Evolutionary conservation across 2,329 filamentous ascomycete genomes (phyloP), one percentile per base, ranked within the genome.

Genomic region (Penicillium sp.): DNA sequence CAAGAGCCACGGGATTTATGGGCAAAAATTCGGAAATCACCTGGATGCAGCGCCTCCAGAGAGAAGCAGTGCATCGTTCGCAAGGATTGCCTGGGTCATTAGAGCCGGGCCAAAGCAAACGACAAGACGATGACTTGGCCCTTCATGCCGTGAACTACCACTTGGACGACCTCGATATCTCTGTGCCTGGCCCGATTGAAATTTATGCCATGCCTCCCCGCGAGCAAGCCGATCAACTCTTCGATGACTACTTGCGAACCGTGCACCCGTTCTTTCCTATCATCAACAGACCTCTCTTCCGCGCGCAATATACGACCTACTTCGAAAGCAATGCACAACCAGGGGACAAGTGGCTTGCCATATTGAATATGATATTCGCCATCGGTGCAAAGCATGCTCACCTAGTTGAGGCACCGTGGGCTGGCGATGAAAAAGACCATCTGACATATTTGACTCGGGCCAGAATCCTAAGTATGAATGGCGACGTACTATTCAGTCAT

Each of bases 21-120:
- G 75, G 75, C 3, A 77, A 77, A 53, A 76, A 75, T 38, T 77
- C 75, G 0, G 74, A 77, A 49, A 60, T 76, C 13, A 76, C 70
- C 13, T 78, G 75, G 75, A 69, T 77, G 60, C 74, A 77, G 53
- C 67, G 72, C 34, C 54, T 77, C 23, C 69, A 68, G 7, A 60
- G 65, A 62, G 69, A 76, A 63, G 65, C 71, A 52, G 66, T 69
- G 34, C 62, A 74, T 58, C 61, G 70, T 42, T 53, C 59, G 9
- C 65, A 51, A 51, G 64, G 61, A 39, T 45, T 68, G 44, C 59
- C 69, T 12, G 66, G 65, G 7, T 64, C 52, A 15, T 57, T 64
- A 28, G 67, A 72, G 28, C 52, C 56, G 10, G 62, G 57, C 4
- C 56, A 60, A 50, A 60, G 47, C 53, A 58, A 59, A 26, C 52